Base-by-base conservation (phyloP, 192 early-diverging fungal genomes). In the Backusella westeae region DNA sequence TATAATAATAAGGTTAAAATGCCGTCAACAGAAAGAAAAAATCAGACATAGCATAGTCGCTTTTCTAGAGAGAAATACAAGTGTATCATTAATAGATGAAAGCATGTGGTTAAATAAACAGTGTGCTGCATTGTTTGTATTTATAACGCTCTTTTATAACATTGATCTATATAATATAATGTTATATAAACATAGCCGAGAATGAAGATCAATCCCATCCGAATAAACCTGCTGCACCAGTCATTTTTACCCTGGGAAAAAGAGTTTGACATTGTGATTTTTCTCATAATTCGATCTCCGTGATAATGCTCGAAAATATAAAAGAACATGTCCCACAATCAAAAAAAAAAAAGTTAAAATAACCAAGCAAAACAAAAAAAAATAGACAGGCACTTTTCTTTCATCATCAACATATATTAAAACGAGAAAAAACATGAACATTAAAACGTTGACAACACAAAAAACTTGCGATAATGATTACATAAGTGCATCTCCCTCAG, bases 181-280 rank as follows among this genome's bases (percentile, higher is more conserved):
- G n/a, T 7, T n/a, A n/a, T 19, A 53, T 21, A 53, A 53, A 53
- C 52, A 53, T n/a, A n/a, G 21, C 53, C 21, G 6, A 26, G 56
- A 59, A 29, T 26, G 56, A 12, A 59, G 56, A 59, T 59, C 23
- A 49, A 10, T 59, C 56, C 23, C 56, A 9, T 23, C 53, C 8
- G 53, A 56, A 56, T 56, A 10, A n/a, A 56, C 2, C 21, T 59
- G 3, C 56, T 59, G 23, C 56, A 63, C 23, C 56, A 63, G 56
- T 63, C 21, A 63, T 63, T 26, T 63, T 63, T 63, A 63, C 56
- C 56, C 56, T 63, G 56, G 56, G 56, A 63, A 63, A 63, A 63
- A 63, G 10, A 23, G 26, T 63, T 63, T 63, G 56, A 63, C 56
- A 63, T 26, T 63, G 26, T 63, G 56, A 63, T 63, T 29, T 63